phyloP scores from a whole-genome alignment of 495 filamentous ascomycete genomes.

The Xylaria telfairii region DNA sequence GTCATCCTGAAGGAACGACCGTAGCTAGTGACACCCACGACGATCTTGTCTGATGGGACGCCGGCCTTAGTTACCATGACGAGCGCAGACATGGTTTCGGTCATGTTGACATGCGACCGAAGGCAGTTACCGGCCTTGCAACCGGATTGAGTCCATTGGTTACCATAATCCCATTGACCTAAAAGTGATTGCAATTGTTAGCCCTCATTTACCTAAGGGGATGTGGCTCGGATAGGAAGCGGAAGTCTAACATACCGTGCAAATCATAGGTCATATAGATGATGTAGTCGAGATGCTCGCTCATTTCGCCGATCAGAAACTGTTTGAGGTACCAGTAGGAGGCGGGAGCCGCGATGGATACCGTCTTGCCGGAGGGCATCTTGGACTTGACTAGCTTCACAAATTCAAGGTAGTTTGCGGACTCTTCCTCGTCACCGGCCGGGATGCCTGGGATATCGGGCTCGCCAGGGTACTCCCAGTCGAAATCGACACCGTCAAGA shows the following conservation, averaged over 20 bases:
- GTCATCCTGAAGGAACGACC: conserved; percentile 48
- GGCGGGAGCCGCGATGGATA: conserved; percentile 38
- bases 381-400: conserved; percentile 27
- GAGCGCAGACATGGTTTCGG: conserved; percentile 49
- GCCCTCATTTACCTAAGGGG: too few relatives aligned
- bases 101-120: conserved; percentile 50
- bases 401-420: conserved; percentile 34
- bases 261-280: conserved; percentile 44
- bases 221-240: too few relatives aligned
- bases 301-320: conserved; percentile 33
- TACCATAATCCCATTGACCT: conserved; percentile 18
- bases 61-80: conserved; percentile 60
- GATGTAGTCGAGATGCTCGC: conserved; percentile 39
- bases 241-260: conserved; percentile 22
- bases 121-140: conserved; percentile 49
- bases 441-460: conserved; percentile 40
- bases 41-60: conserved; percentile 46
- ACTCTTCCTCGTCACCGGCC: conserved; percentile 26
- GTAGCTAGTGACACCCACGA: conserved; percentile 49
- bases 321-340: conserved; percentile 35
- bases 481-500: conserved; percentile 42
- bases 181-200: too few relatives aligned
- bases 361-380: conserved; percentile 30
- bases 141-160: conserved; percentile 25
- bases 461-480: conserved; percentile 52